Conservation (phyloP, 805 yeast species). For the Myxozyma melibiosi region DNA sequence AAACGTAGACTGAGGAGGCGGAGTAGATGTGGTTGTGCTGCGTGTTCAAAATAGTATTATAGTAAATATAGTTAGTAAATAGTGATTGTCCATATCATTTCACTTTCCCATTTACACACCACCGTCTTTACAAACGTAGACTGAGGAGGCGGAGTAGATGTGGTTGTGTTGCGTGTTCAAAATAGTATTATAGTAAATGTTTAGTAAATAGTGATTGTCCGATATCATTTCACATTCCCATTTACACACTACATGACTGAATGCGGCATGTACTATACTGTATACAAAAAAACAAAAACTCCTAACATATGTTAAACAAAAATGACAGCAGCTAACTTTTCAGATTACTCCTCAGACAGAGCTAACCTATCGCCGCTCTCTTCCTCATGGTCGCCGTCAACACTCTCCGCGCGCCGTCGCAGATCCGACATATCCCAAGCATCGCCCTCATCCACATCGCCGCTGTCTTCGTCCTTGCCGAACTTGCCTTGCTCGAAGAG, state of each 20-base stretch:
- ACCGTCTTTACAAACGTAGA: too few species aligned
- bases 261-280: neutral
- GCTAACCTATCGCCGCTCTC: conserved; percentile 9
- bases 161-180: neutral
- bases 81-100: neutral
- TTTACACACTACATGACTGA: neutral
- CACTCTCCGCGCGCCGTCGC: conserved; percentile 41
- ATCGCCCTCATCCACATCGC: conserved; percentile 33
- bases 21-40: neutral
- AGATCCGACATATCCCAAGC: conserved; percentile 45
- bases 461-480: conserved; percentile 40
- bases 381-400: conserved; percentile 27
- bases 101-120: too few species aligned
- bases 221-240: neutral
- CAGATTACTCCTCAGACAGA: neutral
- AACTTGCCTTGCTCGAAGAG: conserved; percentile 46
- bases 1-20: conserved; percentile 1
- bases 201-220: neutral
- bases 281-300: neutral
- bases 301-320: neutral
- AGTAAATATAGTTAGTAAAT: neutral
- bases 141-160: conserved; percentile 5
- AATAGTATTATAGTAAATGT: neutral
- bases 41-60: neutral
- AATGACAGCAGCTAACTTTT: neutral